A percentile compares a stretch with the other conserved stretches of the same genome.
Evolutionary conservation across 108 stramenopile genomes (phyloP).

Genomic region (Pseudonitzschia multiseries): DNA sequence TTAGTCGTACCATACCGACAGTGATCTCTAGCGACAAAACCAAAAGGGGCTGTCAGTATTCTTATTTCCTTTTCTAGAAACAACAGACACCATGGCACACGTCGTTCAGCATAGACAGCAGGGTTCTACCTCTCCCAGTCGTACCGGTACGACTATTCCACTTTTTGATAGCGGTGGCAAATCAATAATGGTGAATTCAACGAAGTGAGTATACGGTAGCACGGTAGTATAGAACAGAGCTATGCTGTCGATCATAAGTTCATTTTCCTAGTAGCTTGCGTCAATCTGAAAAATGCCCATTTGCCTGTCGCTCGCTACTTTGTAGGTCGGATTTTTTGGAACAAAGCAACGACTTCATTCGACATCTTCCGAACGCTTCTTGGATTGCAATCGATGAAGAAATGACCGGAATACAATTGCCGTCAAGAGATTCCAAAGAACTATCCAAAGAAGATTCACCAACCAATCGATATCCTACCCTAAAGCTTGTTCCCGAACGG

Average conservation of each 20-base stretch:
- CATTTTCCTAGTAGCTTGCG: no score
- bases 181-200: constrained; percentile 19
- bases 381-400: constrained; percentile 81
- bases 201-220: constrained; percentile 1
- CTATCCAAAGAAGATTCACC: constrained; percentile 69
- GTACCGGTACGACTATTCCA: no score
- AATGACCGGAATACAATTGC: constrained; percentile 80
- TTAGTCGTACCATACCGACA: no score
- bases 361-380: constrained; percentile 63
- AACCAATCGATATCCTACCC: constrained; percentile 39
- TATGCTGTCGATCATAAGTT: no score
- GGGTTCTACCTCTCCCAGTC: no score
- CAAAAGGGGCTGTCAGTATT: no score
- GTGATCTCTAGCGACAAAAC: no score
- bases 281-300: neutral
- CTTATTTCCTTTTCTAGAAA: no score
- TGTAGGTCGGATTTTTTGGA: constrained; percentile 26
- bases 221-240: no score
- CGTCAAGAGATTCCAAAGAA: constrained; percentile 13
- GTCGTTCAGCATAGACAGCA: no score
- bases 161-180: neutral
- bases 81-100: no score
- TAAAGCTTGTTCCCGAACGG: constrained; percentile 63
- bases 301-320: neutral
- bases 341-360: constrained; percentile 68